Base-by-base conservation (phyloP, 306 rosid genomes). In the Rosa multiflora region DNA sequence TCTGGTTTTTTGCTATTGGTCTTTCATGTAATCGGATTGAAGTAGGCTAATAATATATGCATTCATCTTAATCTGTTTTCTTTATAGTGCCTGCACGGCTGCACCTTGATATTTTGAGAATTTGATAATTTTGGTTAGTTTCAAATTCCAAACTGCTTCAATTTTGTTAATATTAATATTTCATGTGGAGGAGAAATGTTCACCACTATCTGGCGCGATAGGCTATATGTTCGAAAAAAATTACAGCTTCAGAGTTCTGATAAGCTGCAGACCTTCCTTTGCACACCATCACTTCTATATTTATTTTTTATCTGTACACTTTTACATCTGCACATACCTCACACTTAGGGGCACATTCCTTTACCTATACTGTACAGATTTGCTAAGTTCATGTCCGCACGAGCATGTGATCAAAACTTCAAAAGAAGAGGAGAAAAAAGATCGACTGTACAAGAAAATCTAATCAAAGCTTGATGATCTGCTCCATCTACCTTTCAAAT, bases 381-480 rank as follows among this genome's bases (percentile, higher is more conserved):
- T 70, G 62, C 75, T 78, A 67, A 76, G 63, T 72, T 73, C 67
- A 68, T 68, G 18, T 47, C 56, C 14, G 29, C 51, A 47, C 17
- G 42, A 51, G 70, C 58, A 32, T 44, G 48, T 48, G 56, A 40
- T 15, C 74, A 53, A 42, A 55, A 6, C 23, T 73, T 69, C 76
- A 61, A 69, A 46, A 67, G 32, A 71, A 62, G 62, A 17, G 53
- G 62, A n/a, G 68, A 51, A 78, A 53, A 39, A 59, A 5, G 10
- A 62, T 67, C 29, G 39, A 26, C 29, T 43, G 53, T 46, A 17
- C 18, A 11, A 43, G 20, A 40, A 43, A 76, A 85, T 76, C 89
- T 89, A 90, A 79, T 88, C 84, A 79, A 91, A 92, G 89, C 99
- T 88, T 51, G 91, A 88, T 26, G 97, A 95, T 72, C 95, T 85